Conservation (phyloP, 805 yeast genomes). For the Starmerella davenportii region DNA sequence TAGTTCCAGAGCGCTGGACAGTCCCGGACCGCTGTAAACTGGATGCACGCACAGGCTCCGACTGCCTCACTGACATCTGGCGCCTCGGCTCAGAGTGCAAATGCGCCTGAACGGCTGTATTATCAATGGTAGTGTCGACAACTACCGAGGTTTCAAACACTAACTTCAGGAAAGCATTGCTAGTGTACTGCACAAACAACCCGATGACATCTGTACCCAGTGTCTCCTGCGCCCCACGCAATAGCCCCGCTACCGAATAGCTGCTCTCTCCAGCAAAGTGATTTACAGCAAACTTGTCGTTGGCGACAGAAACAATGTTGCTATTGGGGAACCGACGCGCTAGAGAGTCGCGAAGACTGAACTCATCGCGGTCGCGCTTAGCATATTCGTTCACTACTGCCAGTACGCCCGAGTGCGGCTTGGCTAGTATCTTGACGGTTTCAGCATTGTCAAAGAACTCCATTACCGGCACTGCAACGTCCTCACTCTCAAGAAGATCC, state of each 20-base stretch:
- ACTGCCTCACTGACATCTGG: constrained; percentile 21
- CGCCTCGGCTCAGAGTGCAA: constrained; percentile 26
- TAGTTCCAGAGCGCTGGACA: constrained; percentile 12
- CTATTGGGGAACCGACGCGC: constrained; percentile 21
- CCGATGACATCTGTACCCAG: constrained; percentile 27
- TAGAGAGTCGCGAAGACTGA: constrained; percentile 20
- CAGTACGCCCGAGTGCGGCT: constrained; percentile 23
- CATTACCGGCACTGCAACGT: constrained; percentile 32
- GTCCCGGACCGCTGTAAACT: constrained; percentile 3
- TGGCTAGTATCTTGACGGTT: constrained; percentile 37
- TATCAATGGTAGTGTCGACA: constrained; percentile 22
- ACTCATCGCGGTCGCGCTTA: constrained; percentile 22
- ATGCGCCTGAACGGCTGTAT: constrained; percentile 25
- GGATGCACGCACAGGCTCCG: constrained; percentile 1
- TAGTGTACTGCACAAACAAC: constrained; percentile 24
- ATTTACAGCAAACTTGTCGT: constrained; percentile 32
- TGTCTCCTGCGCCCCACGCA: constrained; percentile 37
- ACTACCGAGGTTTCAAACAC: constrained; percentile 24
- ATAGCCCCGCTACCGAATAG: constrained; percentile 33
- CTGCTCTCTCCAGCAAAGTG: constrained; percentile 46
- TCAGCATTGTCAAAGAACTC: constrained; percentile 41
- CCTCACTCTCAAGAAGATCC: constrained; percentile 26
- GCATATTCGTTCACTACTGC: constrained; percentile 26
- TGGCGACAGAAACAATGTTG: constrained; percentile 20
- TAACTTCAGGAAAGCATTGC: constrained; percentile 23